Conservation (phyloP, 78 protist species). For the Isochrysis galbana region DNA sequence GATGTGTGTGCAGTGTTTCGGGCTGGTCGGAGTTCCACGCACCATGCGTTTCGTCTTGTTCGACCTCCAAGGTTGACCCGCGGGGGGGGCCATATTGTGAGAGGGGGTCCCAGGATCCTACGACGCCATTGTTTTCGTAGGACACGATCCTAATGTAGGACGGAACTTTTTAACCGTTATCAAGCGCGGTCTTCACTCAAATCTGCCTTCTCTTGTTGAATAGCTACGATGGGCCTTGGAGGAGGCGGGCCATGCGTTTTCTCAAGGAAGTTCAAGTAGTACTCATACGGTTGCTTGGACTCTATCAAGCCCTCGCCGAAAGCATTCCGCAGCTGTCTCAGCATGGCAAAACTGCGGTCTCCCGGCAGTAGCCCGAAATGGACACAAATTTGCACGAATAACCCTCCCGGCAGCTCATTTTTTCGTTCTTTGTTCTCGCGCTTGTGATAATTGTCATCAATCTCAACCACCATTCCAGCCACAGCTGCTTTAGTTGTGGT, state of each 20-base stretch:
- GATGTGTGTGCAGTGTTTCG: too few species aligned
- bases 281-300: neutral
- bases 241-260: neutral
- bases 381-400: neutral
- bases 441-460: too few species aligned
- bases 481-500: neutral
- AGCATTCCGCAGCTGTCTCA: neutral
- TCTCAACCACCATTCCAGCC: neutral
- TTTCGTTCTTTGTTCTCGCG: too few species aligned
- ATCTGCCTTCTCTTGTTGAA: neutral
- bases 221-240: neutral
- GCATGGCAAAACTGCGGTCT: neutral
- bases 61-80: too few species aligned
- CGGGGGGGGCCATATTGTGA: too few species aligned
- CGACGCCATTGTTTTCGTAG: too few species aligned
- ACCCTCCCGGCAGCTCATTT: neutral
- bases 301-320: neutral
- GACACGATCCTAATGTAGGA: too few species aligned
- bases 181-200: too few species aligned
- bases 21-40: too few species aligned
- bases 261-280: neutral
- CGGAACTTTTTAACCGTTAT: too few species aligned
- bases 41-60: too few species aligned
- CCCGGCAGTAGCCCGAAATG: neutral
- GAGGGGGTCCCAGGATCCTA: too few species aligned